Conservation (phyloP, 768 basidiomycete genomes). For the Calocybe indica region DNA sequence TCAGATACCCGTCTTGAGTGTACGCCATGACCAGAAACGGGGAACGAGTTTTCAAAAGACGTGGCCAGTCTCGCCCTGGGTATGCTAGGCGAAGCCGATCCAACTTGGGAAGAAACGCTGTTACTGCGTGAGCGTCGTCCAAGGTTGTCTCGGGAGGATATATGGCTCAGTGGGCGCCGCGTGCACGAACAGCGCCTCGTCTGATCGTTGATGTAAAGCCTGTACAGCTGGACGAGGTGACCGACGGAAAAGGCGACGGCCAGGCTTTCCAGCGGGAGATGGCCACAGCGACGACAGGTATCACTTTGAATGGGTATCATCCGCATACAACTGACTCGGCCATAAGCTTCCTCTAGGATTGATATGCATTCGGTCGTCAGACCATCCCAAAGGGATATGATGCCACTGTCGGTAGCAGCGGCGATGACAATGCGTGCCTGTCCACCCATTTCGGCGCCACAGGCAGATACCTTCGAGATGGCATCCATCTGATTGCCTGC, state of each 20-base stretch:
- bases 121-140: constrained; percentile 59
- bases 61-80: constrained; percentile 46
- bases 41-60: constrained; percentile 53
- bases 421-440: constrained; percentile 48
- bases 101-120: constrained; percentile 41
- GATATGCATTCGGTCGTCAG: constrained; percentile 57
- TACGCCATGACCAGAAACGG: constrained; percentile 75
- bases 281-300: constrained; percentile 67
- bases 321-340: constrained; percentile 53
- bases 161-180: constrained; percentile 36
- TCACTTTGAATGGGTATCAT: constrained; percentile 48
- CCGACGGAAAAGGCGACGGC: constrained; percentile 62
- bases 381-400: constrained; percentile 74
- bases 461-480: constrained; percentile 49
- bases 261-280: constrained; percentile 61
- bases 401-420: constrained; percentile 58
- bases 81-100: constrained; percentile 39
- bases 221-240: constrained; percentile 58
- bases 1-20: constrained; percentile 71
- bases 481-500: constrained; percentile 55
- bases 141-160: constrained; percentile 38
- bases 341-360: constrained; percentile 55
- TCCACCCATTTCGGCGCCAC: constrained; percentile 45
- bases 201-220: constrained; percentile 50
- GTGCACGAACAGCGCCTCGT: constrained; percentile 66